Evolutionary conservation across 2,329 filamentous ascomycete genomes (phyloP).

Genomic region (Microcyclospora tardicrescens): DNA sequence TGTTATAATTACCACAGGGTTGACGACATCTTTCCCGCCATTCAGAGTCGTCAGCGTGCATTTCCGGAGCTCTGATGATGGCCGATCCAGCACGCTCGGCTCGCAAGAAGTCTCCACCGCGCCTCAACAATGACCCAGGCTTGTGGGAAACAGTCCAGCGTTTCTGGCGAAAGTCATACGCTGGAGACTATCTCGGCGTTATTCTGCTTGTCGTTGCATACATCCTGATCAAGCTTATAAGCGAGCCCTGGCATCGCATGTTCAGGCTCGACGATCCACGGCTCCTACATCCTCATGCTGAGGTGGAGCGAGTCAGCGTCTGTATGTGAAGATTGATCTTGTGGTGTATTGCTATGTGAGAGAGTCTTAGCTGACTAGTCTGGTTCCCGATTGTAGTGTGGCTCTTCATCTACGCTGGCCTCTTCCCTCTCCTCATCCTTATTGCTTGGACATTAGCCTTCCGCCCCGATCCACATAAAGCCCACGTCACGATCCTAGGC

Average conservation of each 20-base stretch:
- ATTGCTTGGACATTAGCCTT: slow-evolving; percentile 50
- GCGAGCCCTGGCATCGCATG: slow-evolving; percentile 81
- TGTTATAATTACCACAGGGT: too few relatives aligned
- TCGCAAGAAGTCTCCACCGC: too few relatives aligned
- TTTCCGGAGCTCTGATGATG: too few relatives aligned
- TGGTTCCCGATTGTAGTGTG: slow-evolving; percentile 36
- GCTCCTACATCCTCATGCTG: slow-evolving; percentile 77
- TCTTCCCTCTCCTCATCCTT: slow-evolving; percentile 56
- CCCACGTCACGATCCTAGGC: slow-evolving; percentile 73
- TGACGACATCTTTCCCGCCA: too few relatives aligned
- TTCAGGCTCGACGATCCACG: slow-evolving; percentile 76
- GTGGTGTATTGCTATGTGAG: not conserved
- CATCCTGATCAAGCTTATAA: slow-evolving; percentile 42
- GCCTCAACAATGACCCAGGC: not conserved
- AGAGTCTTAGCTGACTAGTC: not conserved
- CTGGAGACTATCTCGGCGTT: slow-evolving; percentile 76
- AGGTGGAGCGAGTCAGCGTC: slow-evolving; percentile 70
- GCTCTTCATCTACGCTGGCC: slow-evolving; percentile 68
- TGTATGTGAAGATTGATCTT: slow-evolving; percentile 34
- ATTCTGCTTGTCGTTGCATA: slow-evolving; percentile 55
- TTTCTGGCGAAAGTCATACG: slow-evolving; percentile 57
- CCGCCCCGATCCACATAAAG: slow-evolving; percentile 58
- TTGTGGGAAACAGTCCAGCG: slow-evolving; percentile 11
- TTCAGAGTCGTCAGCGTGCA: too few relatives aligned
- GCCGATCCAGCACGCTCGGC: too few relatives aligned